These are phyloP conservation scores for Pseudoperonospora humuli DNA, from an alignment of 352 stramenopile genomes.

Conservation along the genomic window DNA sequence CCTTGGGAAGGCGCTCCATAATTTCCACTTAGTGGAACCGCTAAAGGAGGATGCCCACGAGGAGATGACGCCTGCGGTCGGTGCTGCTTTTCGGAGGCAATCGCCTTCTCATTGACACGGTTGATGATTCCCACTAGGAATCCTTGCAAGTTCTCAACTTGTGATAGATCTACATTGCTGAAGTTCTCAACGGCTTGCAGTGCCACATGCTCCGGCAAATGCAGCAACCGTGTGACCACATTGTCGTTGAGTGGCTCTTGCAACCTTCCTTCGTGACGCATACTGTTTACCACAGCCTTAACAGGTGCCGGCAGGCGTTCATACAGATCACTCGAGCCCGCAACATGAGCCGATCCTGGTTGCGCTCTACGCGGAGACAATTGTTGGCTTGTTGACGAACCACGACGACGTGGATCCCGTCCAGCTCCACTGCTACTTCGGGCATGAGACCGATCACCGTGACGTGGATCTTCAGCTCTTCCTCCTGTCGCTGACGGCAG, in stretches of 20 bases:
- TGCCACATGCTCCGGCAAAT: slow-evolving; percentile 58
- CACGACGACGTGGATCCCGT: slow-evolving; percentile 35
- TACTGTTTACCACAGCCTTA: slow-evolving; percentile 40
- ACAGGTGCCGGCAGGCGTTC: slow-evolving; percentile 43
- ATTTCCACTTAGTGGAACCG: slow-evolving; percentile 4
- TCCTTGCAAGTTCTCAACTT: slow-evolving; percentile 68
- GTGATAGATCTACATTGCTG: slow-evolving; percentile 61
- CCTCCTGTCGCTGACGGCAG: not conserved
- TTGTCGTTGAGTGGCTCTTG: slow-evolving; percentile 69
- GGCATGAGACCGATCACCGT: slow-evolving; percentile 16
- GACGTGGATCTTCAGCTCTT: slow-evolving; percentile 28
- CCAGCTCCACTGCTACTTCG: slow-evolving; percentile 14
- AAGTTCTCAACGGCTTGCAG: slow-evolving; percentile 71
- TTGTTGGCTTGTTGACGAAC: slow-evolving; percentile 10
- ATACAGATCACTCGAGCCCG: slow-evolving; percentile 39
- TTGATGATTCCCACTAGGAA: slow-evolving; percentile 85
- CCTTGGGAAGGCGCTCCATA: slow-evolving; percentile 11
- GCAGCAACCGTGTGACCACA: slow-evolving; percentile 55
- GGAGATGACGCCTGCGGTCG: slow-evolving; percentile 22
- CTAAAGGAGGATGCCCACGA: slow-evolving; percentile 9
- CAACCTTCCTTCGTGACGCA: slow-evolving; percentile 45
- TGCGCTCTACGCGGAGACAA: slow-evolving; percentile 4
- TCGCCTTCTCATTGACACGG: slow-evolving; percentile 59
- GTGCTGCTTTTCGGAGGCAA: slow-evolving; percentile 31
- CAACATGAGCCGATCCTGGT: slow-evolving; percentile 1